These are phyloP conservation scores for Scedosporium apiospermum DNA, from an alignment of 2,329 filamentous ascomycete species.

Conservation along the genomic window DNA sequence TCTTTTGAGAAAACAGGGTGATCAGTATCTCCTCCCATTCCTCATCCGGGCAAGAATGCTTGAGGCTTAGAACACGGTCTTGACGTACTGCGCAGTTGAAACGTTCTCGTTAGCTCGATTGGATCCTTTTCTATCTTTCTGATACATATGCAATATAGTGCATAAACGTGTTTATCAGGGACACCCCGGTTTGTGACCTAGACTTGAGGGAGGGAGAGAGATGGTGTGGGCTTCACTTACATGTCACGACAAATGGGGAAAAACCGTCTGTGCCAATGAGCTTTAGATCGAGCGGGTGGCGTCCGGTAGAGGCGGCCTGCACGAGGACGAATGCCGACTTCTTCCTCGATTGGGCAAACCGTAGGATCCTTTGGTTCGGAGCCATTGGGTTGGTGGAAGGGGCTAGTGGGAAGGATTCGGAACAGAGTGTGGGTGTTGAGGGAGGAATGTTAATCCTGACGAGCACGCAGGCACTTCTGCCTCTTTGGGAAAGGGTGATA, in stretches of 20 bases:
- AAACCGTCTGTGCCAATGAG: slow-evolving; percentile 60
- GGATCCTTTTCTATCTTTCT: background rate
- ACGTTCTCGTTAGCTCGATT: slow-evolving; percentile 3
- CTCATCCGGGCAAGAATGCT: slow-evolving; percentile 29
- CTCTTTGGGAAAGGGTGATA: background rate
- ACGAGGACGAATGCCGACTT: slow-evolving; percentile 49
- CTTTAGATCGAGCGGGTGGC: slow-evolving; percentile 52
- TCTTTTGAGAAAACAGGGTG: slow-evolving; percentile 43
- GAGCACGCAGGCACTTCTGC: background rate
- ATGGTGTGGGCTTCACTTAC: slow-evolving; percentile 33
- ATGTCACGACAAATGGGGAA: slow-evolving; percentile 44
- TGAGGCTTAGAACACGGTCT: slow-evolving; percentile 41
- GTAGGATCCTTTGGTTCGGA: slow-evolving; percentile 33
- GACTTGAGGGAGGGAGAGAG: no score
- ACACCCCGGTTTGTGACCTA: no score
- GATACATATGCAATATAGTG: slow-evolving; percentile 1
- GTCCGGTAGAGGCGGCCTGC: slow-evolving; percentile 41
- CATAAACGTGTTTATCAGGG: slow-evolving; percentile 1
- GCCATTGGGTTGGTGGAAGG: no score
- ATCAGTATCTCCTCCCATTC: slow-evolving; percentile 59
- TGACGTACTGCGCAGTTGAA: slow-evolving; percentile 23
- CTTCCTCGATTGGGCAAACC: slow-evolving; percentile 46
- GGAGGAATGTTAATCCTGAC: background rate
- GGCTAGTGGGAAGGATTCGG: no score
- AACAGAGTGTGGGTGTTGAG: background rate